These are phyloP conservation scores for Amanita subjunquillea DNA, from an alignment of 768 basidiomycete species.

Conservation along the genomic window DNA sequence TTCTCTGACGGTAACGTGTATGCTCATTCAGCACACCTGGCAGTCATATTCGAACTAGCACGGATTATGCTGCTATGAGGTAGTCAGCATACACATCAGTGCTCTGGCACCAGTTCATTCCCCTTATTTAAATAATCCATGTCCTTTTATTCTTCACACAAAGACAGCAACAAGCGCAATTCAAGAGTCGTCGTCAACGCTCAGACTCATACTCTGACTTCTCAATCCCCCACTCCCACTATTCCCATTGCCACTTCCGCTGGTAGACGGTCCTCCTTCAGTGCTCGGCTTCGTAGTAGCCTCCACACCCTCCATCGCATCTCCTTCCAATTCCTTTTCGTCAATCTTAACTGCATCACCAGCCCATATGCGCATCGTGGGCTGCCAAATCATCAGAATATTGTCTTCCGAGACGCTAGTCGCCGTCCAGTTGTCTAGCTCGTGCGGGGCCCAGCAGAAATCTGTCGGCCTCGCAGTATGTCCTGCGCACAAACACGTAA, in stretches of 20 bases:
- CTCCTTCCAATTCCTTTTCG: slow-evolving; percentile 75
- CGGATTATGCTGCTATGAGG: slow-evolving; percentile 6
- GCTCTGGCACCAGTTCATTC: background rate
- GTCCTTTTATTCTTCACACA: background rate
- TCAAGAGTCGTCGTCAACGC: slow-evolving; percentile 26
- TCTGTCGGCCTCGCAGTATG: slow-evolving; percentile 88
- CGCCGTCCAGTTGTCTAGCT: slow-evolving; percentile 75
- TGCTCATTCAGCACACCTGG: background rate
- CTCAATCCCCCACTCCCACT: slow-evolving; percentile 26
- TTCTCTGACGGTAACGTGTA: background rate
- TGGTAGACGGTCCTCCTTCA: slow-evolving; percentile 6
- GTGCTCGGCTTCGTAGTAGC: slow-evolving; percentile 15
- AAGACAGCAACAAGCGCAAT: background rate
- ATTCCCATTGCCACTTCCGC: slow-evolving; percentile 20
- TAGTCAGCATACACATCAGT: background rate
- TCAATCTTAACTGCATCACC: slow-evolving; percentile 81
- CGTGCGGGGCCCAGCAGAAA: slow-evolving; percentile 89
- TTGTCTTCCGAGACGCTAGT: slow-evolving; percentile 94
- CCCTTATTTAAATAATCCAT: background rate
- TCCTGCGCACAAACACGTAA: slow-evolving; percentile 31
- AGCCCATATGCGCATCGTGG: slow-evolving; percentile 89
- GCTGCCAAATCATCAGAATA: slow-evolving; percentile 95
- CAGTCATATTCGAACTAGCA: slow-evolving; percentile 59
- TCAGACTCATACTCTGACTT: slow-evolving; percentile 55
- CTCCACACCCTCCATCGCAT: slow-evolving; percentile 72